Evolutionary conservation across 148 eudicot genomes (phyloP).

Genomic region (Mesembryanthemum crystallinum): DNA sequence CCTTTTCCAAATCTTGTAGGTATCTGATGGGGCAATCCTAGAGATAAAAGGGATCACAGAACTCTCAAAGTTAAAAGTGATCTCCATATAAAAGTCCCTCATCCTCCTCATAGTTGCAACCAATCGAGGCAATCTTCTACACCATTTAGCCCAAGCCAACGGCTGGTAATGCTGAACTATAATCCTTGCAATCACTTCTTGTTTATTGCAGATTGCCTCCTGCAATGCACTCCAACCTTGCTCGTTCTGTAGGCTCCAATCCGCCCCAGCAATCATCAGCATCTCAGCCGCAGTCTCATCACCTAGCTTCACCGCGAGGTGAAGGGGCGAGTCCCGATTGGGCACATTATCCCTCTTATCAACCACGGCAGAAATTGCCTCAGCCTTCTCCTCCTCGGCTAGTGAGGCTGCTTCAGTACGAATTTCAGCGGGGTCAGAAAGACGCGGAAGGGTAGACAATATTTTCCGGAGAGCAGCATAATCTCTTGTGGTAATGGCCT

Average conservation of each 20-base stretch:
- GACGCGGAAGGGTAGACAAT: constrained; percentile 58
- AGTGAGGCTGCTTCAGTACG: constrained; percentile 55
- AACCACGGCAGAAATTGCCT: constrained; percentile 61
- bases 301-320: constrained; percentile 68
- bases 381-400: constrained; percentile 79
- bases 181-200: constrained; percentile 74
- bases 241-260: constrained; percentile 92
- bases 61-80: constrained; percentile 87
- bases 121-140: constrained; percentile 81
- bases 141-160: constrained; percentile 96
- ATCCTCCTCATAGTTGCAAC: constrained; percentile 67
- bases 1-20: constrained; percentile 86
- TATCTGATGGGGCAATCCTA: constrained; percentile 88
- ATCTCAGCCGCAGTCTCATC: constrained; percentile 70
- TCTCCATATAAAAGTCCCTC: constrained; percentile 94
- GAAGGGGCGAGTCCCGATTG: constrained; percentile 79
- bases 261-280: constrained; percentile 88
- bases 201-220: constrained; percentile 75
- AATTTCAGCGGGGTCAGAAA: constrained; percentile 61
- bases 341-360: constrained; percentile 75
- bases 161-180: constrained; percentile 84
- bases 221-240: constrained; percentile 94
- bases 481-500: constrained; percentile 58
- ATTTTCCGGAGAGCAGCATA: constrained; percentile 55
- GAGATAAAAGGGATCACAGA: constrained; percentile 90